Evolutionary conservation across 75 land plant species (phyloP), one percentile per base, ranked within the genome.

Genomic region (Pinus taeda): DNA sequence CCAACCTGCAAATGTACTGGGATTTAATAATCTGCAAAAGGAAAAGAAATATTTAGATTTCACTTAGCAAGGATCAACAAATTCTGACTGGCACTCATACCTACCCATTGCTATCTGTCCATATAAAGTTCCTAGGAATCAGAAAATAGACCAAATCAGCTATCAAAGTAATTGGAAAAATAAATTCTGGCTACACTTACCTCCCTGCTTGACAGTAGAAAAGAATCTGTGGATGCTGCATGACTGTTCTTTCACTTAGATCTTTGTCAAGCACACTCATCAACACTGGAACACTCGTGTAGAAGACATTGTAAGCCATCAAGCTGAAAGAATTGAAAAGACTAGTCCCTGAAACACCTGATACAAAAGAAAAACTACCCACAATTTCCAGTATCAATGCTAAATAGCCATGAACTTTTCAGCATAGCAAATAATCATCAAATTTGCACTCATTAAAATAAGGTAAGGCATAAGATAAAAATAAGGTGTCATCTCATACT

Each of bases 1-100:
- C 99, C 99, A 97, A 66, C 98, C 95, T 73, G 98, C 99, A 95
- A 97, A 97, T 66, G 98, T 97, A 76, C 99, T 95, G 57, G 99
- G 98, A 79, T 97, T 97, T 59, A 97, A 72, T 74, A 95, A 83
- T 82, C 99, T 97, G 89, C 74, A 73, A 3, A 13, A 78, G 18
- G 3, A 60, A 60, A 29, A 26, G 17, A 59, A 15, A 12, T 30
- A 55, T 73, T 75, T 59, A 70, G 60, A 72, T 36, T 57, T 15
- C 60, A 21, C 5, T 49, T 17, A 20, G 67, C 33, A 30, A 39
- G 4, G 17, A 22, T 33, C 73, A 71, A 75, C 14, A 6, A 1
- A 60, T 17, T 36, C n/a, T 21, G 21, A 30, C 71, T 30, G 76
- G 30, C 65, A 57, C n/a, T 15, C 18, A 20, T 29, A 59, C 39